Base-by-base conservation (phyloP, 2,329 filamentous ascomycete genomes). In the Botryotinia globosa region DNA sequence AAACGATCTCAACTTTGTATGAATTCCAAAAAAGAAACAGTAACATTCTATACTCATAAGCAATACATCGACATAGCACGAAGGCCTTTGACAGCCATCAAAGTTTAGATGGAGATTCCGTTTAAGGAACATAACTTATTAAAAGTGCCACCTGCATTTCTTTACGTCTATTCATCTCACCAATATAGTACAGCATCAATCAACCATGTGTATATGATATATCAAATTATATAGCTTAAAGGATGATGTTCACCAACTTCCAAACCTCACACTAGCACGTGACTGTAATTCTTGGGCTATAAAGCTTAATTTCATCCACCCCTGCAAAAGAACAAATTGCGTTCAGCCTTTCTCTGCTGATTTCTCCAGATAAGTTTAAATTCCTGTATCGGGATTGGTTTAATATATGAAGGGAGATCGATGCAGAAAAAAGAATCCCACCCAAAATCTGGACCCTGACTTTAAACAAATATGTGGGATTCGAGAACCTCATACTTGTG, bases 291-390 rank as follows among this genome's bases (percentile, higher is more conserved):
- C 9, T 65, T 34, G 44, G 9, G 25, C 34, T 32, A 20, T 2
- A 65, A 71, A 71, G 69, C 69, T 65, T 71, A 65, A 71, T 56
- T 29, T 45, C 12, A 8, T 25, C 12, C 10, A 69, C 29, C 69
- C 69, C 48, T 58, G 69, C 39, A 58, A 66, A 71, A 58, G 37
- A 71, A 66, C 61, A 71, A 71, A 71, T 44, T 66, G 34, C 39
- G 37, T 25, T 54, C 37, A 34, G 51, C 54, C 66, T 56, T 37
- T 45, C 66, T 58, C 37, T 66, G 14, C 4, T 54, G n/a, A 20
- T 18, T 44, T 45, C 51, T 65, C 69, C 37, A 66, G 61, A 71
- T 66, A 58, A 76, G 71, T 74, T 72, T 42, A 34, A 54, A 73
- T 42, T 71, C 74, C 72, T 74, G 66, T 51, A 22, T 54, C 54